Conservation (phyloP, 805 yeast species). For the Saturnispora gosingensis region DNA sequence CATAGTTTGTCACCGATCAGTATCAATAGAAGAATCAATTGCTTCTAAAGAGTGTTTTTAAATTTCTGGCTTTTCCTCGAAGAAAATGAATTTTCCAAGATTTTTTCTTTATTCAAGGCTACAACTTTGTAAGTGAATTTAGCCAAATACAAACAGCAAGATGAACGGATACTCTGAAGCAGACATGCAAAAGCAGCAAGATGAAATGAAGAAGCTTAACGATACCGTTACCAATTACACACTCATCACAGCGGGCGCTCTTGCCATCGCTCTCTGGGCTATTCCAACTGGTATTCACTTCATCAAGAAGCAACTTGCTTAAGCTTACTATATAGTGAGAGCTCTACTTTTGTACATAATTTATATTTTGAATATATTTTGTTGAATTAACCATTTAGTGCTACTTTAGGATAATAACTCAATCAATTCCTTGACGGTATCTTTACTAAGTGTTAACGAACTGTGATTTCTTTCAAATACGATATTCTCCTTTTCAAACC, state of each 20-base stretch:
- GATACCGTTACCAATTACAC: constrained; percentile 54
- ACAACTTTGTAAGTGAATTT: neutral
- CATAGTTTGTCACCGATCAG: neutral
- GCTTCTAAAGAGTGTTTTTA: neutral
- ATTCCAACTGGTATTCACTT: constrained; percentile 48
- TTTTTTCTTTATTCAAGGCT: neutral
- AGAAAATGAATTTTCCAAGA: neutral
- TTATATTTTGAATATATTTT: neutral
- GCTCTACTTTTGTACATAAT: neutral
- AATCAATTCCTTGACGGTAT: neutral
- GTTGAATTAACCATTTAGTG: neutral
- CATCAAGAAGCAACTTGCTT: constrained; percentile 29
- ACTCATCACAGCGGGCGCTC: constrained; percentile 46
- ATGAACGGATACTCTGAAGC: constrained; percentile 27
- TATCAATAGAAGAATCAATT: neutral
- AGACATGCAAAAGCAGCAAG: constrained; percentile 38
- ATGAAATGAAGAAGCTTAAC: constrained; percentile 59
- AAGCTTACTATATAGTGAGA: neutral
- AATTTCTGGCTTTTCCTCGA: neutral
- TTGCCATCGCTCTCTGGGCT: constrained; percentile 58
- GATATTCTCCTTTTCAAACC: neutral
- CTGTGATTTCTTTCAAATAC: neutral
- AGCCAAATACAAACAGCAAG: neutral
- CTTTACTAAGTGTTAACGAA: neutral
- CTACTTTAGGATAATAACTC: neutral